Evolutionary conservation across 2,329 filamentous ascomycete species (phyloP).

Genomic region (Chalaropsis ovoidea): DNA sequence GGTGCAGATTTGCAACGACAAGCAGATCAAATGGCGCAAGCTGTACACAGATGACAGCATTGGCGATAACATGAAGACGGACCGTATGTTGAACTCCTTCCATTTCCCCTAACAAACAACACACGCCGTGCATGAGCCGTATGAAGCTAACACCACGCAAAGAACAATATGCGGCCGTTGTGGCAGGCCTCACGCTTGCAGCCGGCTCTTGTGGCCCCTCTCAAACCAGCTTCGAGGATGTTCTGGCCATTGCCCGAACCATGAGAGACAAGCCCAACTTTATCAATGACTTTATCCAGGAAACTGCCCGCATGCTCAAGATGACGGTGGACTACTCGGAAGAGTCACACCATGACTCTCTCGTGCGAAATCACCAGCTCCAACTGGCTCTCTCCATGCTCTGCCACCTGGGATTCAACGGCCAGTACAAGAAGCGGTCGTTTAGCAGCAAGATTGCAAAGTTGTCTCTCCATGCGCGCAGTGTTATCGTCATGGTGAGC

Average conservation of each 20-base stretch:
- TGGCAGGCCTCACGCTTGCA: conserved; percentile 51
- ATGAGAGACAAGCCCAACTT: conserved; percentile 39
- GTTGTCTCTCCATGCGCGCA: conserved; percentile 63
- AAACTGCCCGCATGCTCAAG: conserved; percentile 59
- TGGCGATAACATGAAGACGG: conserved; percentile 29
- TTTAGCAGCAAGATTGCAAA: conserved; percentile 66
- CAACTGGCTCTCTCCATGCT: conserved; percentile 70
- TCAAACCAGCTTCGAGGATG: conserved; percentile 54
- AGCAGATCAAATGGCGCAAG: conserved; percentile 49
- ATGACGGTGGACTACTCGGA: conserved; percentile 73
- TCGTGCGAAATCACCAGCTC: conserved; percentile 63
- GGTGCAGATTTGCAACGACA: conserved; percentile 49
- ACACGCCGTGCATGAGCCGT: conserved; percentile 19
- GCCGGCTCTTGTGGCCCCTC: conserved; percentile 39
- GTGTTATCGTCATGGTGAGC: conserved; percentile 55
- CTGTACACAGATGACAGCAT: conserved; percentile 44
- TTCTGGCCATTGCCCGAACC: conserved; percentile 57
- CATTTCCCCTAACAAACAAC: not conserved
- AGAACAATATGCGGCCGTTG: conserved; percentile 48
- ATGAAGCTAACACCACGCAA: conserved; percentile 24
- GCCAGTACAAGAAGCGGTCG: conserved; percentile 49
- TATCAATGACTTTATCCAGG: conserved; percentile 51
- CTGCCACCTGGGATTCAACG: conserved; percentile 63
- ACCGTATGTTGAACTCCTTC: conserved; percentile 12
- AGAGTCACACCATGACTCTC: conserved; percentile 58